Evolutionary conservation across 805 yeast genomes (phyloP).

Genomic region (Candida ponderosae): DNA sequence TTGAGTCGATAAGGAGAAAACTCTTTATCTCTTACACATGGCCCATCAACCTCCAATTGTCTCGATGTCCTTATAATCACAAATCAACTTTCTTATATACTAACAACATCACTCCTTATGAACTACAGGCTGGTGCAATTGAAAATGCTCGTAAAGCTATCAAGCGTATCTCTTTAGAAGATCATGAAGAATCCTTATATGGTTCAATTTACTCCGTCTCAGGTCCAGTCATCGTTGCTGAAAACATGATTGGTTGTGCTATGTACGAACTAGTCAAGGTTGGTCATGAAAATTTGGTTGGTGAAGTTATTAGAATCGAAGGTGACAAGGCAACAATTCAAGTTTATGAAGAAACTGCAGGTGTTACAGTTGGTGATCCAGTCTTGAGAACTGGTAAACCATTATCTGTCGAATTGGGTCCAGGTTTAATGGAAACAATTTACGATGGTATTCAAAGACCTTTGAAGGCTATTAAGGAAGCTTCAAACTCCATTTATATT

Average conservation of each 20-base stretch:
- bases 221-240: slow-evolving; percentile 97
- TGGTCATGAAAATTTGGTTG: slow-evolving; percentile 94
- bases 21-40: no score
- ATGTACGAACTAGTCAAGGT: slow-evolving; percentile 99
- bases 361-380: slow-evolving; percentile 99
- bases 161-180: slow-evolving; percentile 76
- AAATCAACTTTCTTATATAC: no score
- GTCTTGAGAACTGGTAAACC: slow-evolving; percentile 98
- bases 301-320: slow-evolving; percentile 96
- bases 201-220: slow-evolving; percentile 92
- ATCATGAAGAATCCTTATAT: slow-evolving; percentile 65
- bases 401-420: slow-evolving; percentile 97
- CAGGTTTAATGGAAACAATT: slow-evolving; percentile 98
- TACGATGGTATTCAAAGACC: slow-evolving; percentile 99
- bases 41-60: no score
- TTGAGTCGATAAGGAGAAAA: no score
- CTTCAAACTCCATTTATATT: slow-evolving; percentile 86
- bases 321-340: slow-evolving; percentile 97
- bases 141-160: slow-evolving; percentile 96
- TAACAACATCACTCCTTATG: not conserved
- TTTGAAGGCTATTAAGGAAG: slow-evolving; percentile 82
- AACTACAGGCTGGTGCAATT: slow-evolving; percentile 77
- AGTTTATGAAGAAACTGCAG: slow-evolving; percentile 99
- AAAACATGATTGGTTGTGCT: slow-evolving; percentile 98
- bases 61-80: no score